Percentiles rank a stretch among this genome's conserved stretches.
Conservation (phyloP, 2,329 filamentous ascomycete species). For the Alternaria dauci region DNA sequence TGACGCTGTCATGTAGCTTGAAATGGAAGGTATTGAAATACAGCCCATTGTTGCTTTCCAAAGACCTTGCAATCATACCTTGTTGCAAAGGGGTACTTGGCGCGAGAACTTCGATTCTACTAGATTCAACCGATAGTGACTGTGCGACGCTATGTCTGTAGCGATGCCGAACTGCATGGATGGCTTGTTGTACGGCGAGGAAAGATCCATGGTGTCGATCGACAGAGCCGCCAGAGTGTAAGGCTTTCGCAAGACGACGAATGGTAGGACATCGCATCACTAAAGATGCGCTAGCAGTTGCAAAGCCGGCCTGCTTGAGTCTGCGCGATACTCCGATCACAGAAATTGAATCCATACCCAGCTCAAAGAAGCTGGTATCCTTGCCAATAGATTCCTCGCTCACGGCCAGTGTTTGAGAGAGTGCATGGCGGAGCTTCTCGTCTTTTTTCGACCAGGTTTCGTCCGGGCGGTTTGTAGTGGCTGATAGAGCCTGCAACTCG, state of each 20-base stretch:
- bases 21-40: conserved; percentile 84
- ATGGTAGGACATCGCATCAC: conserved; percentile 68
- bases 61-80: conserved; percentile 79
- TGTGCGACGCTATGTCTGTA: conserved; percentile 64
- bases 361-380: conserved; percentile 77
- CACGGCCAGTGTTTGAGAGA: conserved; percentile 64
- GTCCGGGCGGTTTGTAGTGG: conserved; percentile 16
- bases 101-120: conserved; percentile 73
- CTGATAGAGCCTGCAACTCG: conserved; percentile 66
- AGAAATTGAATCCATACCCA: conserved; percentile 89
- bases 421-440: conserved; percentile 61
- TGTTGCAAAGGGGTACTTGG: conserved; percentile 88
- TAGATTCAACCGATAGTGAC: conserved; percentile 59
- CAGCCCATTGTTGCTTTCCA: conserved; percentile 64
- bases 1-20: conserved; percentile 57
- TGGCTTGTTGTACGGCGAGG: conserved; percentile 65
- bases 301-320: conserved; percentile 70
- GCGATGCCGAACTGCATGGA: conserved; percentile 71
- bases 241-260: conserved; percentile 49
- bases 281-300: conserved; percentile 67
- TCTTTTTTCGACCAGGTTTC: conserved; percentile 47
- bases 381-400: conserved; percentile 57
- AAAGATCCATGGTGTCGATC: conserved; percentile 36
- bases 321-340: conserved; percentile 73
- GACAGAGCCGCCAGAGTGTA: conserved; percentile 25